Base-by-base conservation (phyloP, 2,329 filamentous ascomycete species). In the Endothia cerciana region DNA sequence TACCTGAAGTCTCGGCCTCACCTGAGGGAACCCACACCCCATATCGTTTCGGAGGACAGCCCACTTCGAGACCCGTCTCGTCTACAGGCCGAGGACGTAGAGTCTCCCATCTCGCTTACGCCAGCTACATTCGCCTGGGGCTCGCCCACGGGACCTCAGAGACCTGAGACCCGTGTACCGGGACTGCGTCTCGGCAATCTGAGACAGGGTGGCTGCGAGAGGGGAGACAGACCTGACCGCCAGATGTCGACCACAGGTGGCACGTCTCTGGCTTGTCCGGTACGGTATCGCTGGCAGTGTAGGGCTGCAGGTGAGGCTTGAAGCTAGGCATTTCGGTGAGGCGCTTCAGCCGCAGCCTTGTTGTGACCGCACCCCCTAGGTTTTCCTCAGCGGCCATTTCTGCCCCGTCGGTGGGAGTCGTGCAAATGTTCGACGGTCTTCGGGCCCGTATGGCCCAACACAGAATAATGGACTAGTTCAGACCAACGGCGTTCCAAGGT, bases 141-240 rank as follows among this genome's bases (percentile, higher is more conserved):
- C 19, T 38, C 33, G 53, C 49, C 53, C 53, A 41, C 49, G 33
- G 43, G 28, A n/a, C 51, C 30, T 30, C 15, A 33, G n/a, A 38
- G 55, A 64, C 65, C 53, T 67, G 63, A 28, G 56, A 60, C 63
- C 33, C 33, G 59, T 63, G 60, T 55, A 51, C 55, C 40, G 17
- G 51, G 41, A 49, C 8, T 36, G 56, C 61, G 58, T 65, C 64
- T 68, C 66, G 66, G 66, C 60, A 68, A 68, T 68, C 60, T 68
- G 51, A 68, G 62, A 68, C 66, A 58, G 28, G 19, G 17, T 41
- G 43, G 22, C 36, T n/a, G 30, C n/a, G 22, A 36, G 19, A 65
- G 53, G 11, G 13, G 25, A 10, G 57, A 40, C 17, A 17, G n/a
- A 41, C 8, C 62, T 47, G 57, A 61, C 53, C 53, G 62, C 53